Conservation (phyloP, 169 alveolate genomes). For the Theileria parva region DNA sequence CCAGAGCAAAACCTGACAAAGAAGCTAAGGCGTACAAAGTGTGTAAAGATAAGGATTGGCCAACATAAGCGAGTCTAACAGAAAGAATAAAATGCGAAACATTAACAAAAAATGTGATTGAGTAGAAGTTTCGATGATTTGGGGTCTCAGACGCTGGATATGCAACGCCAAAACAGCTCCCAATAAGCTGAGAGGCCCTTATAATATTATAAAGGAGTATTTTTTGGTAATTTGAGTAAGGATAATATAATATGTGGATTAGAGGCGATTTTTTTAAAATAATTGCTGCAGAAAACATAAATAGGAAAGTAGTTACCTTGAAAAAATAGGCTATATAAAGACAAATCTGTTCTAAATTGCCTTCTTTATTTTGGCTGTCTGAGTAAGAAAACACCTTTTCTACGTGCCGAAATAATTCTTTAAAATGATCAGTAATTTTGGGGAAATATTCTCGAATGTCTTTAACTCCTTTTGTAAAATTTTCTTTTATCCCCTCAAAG, state of each 20-base stretch:
- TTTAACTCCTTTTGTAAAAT: neutral
- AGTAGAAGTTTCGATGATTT: neutral
- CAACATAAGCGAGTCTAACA: neutral
- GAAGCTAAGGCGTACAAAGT: neutral
- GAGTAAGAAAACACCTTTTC: too few relatives aligned
- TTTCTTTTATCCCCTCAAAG: neutral
- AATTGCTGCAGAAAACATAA: neutral
- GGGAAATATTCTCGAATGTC: too few relatives aligned
- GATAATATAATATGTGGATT: neutral
- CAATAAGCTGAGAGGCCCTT: conserved; percentile 8
- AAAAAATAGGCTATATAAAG: neutral
- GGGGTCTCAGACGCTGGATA: conserved; percentile 10
- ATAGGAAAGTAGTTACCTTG: too few relatives aligned
- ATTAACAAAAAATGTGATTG: neutral
- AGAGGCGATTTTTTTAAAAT: neutral
- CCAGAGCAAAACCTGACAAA: neutral
- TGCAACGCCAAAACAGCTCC: conserved; percentile 12
- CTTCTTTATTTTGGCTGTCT: too few relatives aligned
- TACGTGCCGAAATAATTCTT: neutral
- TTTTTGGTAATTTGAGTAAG: neutral
- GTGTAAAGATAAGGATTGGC: neutral
- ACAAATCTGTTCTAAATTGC: too few relatives aligned
- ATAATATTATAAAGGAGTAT: neutral
- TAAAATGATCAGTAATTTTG: neutral
- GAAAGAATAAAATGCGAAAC: neutral